phyloP scores from a whole-genome alignment of 2,329 filamentous ascomycete species.

The Coccinonectria pachysandricola region DNA sequence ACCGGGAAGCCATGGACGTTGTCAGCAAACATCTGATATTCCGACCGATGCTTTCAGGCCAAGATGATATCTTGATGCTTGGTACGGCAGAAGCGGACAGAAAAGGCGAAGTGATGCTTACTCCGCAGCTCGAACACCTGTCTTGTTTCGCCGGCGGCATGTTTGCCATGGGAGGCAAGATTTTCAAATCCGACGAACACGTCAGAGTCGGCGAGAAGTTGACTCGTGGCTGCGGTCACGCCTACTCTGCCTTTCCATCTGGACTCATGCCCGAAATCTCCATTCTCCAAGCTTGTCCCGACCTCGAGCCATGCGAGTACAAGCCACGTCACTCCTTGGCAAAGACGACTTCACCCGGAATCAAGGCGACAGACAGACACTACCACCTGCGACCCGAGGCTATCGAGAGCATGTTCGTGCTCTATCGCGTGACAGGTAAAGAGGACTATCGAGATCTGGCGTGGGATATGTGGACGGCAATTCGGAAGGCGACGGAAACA shows the following conservation, averaged over 20 bases:
- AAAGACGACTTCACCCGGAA: constrained; percentile 7
- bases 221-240: constrained; percentile 53
- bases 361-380: constrained; percentile 8
- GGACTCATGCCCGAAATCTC: constrained; percentile 55
- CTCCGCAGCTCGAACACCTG: constrained; percentile 40
- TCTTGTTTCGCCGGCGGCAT: constrained; percentile 57
- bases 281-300: constrained; percentile 32
- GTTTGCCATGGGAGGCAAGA: constrained; percentile 49
- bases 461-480: constrained; percentile 61
- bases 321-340: constrained; percentile 1
- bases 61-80: constrained; percentile 51
- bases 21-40: constrained; percentile 54
- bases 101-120: constrained; percentile 16
- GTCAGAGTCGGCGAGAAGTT: constrained; percentile 47
- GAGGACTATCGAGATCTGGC: constrained; percentile 53
- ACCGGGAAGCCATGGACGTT: constrained; percentile 39
- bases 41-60: constrained; percentile 49
- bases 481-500: constrained; percentile 50
- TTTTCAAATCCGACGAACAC: constrained; percentile 41
- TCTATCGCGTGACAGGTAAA: constrained; percentile 67
- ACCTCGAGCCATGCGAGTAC: constrained; percentile 15
- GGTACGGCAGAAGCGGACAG: constrained; percentile 33
- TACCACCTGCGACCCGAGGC: constrained; percentile 37
- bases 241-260: constrained; percentile 44
- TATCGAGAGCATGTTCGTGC: constrained; percentile 70